These are phyloP conservation scores for Hypomontagnella monticulosa DNA, from an alignment of 495 filamentous ascomycete species.

Conservation along the genomic window DNA sequence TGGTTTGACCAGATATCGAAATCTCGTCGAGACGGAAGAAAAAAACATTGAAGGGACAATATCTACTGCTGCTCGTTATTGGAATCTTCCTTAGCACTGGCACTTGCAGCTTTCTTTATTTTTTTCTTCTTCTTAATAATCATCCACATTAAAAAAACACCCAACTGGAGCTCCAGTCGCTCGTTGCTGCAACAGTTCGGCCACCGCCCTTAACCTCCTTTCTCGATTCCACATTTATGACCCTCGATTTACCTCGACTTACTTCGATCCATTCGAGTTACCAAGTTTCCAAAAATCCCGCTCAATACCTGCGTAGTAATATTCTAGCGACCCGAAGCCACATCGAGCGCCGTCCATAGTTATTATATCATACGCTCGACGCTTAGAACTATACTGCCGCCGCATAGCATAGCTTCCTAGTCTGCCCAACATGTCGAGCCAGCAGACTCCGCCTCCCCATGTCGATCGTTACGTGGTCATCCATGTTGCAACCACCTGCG, in stretches of 20 bases:
- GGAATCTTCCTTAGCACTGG: constrained; percentile 16
- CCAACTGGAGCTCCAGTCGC: constrained; percentile 39
- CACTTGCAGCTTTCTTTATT: constrained; percentile 12
- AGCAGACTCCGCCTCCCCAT: constrained; percentile 62
- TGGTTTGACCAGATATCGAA: constrained; percentile 13
- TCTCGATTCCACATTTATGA: constrained; percentile 26
- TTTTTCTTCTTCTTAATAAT: constrained; percentile 29
- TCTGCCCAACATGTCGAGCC: constrained; percentile 54
- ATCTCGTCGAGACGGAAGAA: constrained; percentile 7
- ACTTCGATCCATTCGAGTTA: constrained; percentile 9
- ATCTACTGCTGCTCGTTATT: constrained; percentile 16
- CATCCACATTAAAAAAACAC: constrained; percentile 25
- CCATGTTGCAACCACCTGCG: constrained; percentile 98
- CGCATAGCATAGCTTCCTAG: constrained; percentile 4
- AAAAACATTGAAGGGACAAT: constrained; percentile 9
- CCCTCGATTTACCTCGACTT: constrained; percentile 25
- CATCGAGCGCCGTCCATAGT: constrained; percentile 19
- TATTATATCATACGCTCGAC: constrained; percentile 28
- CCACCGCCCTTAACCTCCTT: constrained; percentile 26
- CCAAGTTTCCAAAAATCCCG: neutral
- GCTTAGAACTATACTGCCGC: constrained; percentile 2
- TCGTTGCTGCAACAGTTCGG: constrained; percentile 39
- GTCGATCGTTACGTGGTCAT: constrained; percentile 97
- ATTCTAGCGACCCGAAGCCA: constrained; percentile 17
- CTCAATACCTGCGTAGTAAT: constrained; percentile 20